These are phyloP conservation scores for Ocimum tenuiflorum DNA, from an alignment of 257 asterid species.

Conservation along the genomic window DNA sequence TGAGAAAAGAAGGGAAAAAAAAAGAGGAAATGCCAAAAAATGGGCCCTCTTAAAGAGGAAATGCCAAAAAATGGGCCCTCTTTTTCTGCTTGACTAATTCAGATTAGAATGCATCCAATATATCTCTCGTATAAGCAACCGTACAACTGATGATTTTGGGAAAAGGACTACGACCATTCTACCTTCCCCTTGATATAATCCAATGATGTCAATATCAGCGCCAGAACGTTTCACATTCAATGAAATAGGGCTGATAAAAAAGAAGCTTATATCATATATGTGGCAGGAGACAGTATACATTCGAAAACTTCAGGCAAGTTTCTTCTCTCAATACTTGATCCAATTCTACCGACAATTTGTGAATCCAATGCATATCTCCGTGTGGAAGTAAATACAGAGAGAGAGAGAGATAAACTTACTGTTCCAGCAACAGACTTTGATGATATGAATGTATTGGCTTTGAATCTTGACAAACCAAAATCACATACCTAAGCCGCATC, in stretches of 20 bases:
- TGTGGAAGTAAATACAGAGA: neutral
- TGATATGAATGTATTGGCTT: slow-evolving; percentile 85
- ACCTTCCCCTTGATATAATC: neutral
- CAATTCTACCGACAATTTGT: neutral
- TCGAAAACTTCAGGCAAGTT: neutral
- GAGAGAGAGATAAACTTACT: slow-evolving; percentile 36
- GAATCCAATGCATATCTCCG: neutral
- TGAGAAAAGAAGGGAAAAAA: neutral
- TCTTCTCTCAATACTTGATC: neutral
- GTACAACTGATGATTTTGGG: neutral
- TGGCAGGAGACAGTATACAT: neutral
- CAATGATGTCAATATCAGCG: neutral
- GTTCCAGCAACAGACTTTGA: slow-evolving; percentile 97
- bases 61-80: neutral
- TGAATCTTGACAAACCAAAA: slow-evolving; percentile 87
- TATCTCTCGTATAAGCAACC: neutral
- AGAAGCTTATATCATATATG: neutral
- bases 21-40: too few relatives aligned
- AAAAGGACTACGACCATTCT: neutral
- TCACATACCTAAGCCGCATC: slow-evolving; percentile 61
- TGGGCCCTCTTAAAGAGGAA: too few relatives aligned
- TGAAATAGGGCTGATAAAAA: neutral
- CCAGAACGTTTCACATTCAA: neutral
- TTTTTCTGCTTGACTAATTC: neutral
- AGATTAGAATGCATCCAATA: neutral